phyloP scores from a whole-genome alignment of 2,329 filamentous ascomycete genomes.

The Colletotrichum caudatum region DNA sequence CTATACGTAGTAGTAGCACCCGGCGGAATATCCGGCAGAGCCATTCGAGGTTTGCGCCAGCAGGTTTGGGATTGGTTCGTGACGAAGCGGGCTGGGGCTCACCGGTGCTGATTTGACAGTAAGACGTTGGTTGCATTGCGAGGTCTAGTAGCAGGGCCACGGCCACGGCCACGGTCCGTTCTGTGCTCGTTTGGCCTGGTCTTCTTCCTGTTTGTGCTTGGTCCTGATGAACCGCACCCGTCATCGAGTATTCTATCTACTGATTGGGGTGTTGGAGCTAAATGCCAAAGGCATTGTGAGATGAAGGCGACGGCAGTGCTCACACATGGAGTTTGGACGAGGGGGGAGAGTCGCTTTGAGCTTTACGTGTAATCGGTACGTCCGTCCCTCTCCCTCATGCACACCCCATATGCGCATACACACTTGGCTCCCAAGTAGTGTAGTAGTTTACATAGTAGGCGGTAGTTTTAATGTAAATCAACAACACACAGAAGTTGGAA shows the following conservation, averaged over 20 bases:
- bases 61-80: constrained; percentile 4
- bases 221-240: constrained; percentile 25
- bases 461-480: background rate
- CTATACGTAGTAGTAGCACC: no score
- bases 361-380: background rate
- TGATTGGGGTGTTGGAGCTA: background rate
- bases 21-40: background rate
- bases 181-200: constrained; percentile 39
- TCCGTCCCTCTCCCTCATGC: constrained; percentile 10
- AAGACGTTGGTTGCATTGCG: constrained; percentile 35
- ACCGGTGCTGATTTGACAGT: constrained; percentile 23
- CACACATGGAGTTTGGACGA: constrained; percentile 6
- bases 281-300: constrained; percentile 6
- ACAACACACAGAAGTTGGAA: background rate
- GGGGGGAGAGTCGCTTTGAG: background rate
- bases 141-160: background rate
- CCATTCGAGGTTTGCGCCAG: background rate
- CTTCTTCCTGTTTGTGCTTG: constrained; percentile 30
- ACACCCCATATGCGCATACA: background rate
- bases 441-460: no score
- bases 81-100: constrained; percentile 28
- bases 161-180: constrained; percentile 34
- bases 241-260: constrained; percentile 19
- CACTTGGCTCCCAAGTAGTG: background rate
- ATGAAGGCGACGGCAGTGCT: constrained; percentile 14